Conservation (phyloP, 2,329 filamentous ascomycete species). For the Arachnomyces sp. region DNA sequence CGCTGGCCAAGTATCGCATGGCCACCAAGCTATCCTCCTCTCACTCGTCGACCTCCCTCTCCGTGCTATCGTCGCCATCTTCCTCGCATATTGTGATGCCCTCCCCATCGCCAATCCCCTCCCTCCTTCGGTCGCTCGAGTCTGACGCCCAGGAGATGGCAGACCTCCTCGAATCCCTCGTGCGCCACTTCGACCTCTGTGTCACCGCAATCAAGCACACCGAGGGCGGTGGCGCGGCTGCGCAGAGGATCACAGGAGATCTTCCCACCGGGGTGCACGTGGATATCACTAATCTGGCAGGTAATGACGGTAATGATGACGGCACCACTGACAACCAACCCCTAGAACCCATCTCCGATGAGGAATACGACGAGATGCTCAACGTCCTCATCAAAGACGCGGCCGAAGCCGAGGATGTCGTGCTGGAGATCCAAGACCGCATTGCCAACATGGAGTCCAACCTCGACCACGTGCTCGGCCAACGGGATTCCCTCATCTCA, state of each 20-base stretch:
- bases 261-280: slow-evolving; percentile 44
- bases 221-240: slow-evolving; percentile 65
- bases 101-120: slow-evolving; percentile 38
- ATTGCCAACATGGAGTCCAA: slow-evolving; percentile 69
- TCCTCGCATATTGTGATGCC: slow-evolving; percentile 26
- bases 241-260: slow-evolving; percentile 58
- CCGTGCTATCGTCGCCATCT: slow-evolving; percentile 24
- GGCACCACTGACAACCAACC: slow-evolving; percentile 33
- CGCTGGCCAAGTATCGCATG: slow-evolving; percentile 38
- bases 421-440: slow-evolving; percentile 62
- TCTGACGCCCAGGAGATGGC: slow-evolving; percentile 75
- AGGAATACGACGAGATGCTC: slow-evolving; percentile 76
- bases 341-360: slow-evolving; percentile 62
- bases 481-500: slow-evolving; percentile 50
- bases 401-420: slow-evolving; percentile 53
- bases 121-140: slow-evolving; percentile 56
- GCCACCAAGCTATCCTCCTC: slow-evolving; percentile 33
- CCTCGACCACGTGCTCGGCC: slow-evolving; percentile 54
- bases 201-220: slow-evolving; percentile 86
- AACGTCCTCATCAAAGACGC: slow-evolving; percentile 57
- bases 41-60: slow-evolving; percentile 22
- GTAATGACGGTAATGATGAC: slow-evolving; percentile 24
- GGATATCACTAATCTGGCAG: slow-evolving; percentile 22
- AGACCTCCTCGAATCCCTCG: slow-evolving; percentile 67
- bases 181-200: slow-evolving; percentile 85